A percentile compares a stretch with the other conserved stretches of the same genome.
Conservation (phyloP, 2,329 filamentous ascomycete species). For the Periglandula ipomoeae region DNA sequence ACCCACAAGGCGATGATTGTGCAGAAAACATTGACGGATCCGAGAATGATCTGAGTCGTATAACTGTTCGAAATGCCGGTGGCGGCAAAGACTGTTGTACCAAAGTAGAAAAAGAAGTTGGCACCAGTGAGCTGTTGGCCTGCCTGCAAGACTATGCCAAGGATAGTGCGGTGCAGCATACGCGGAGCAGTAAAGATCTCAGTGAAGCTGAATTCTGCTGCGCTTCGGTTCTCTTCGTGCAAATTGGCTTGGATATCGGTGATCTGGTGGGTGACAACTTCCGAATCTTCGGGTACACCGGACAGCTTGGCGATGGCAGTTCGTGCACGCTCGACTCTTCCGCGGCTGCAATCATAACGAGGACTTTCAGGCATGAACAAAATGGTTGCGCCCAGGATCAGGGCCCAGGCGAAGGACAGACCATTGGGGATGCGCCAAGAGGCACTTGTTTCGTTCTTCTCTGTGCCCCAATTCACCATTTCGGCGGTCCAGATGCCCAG, state of each 20-base stretch:
- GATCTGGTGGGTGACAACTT: conserved; percentile 37
- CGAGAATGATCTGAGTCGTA: conserved; percentile 58
- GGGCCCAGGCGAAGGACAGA: conserved; percentile 46
- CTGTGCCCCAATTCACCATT: conserved; percentile 54
- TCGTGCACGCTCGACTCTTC: conserved; percentile 38
- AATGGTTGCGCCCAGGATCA: conserved; percentile 40
- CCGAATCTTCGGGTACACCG: conserved; percentile 29
- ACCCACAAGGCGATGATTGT: conserved; percentile 58
- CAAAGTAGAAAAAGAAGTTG: conserved; percentile 62
- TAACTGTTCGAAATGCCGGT: conserved; percentile 58
- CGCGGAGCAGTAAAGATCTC: conserved; percentile 61
- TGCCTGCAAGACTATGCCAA: conserved; percentile 54
- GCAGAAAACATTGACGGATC: conserved; percentile 57
- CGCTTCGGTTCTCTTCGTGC: conserved; percentile 34
- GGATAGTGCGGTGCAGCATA: conserved; percentile 54
- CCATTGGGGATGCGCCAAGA: conserved; percentile 56
- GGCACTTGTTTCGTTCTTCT: conserved; percentile 32
- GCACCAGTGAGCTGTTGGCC: conserved; percentile 61
- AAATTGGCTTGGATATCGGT: conserved; percentile 43
- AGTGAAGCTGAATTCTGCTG: conserved; percentile 37
- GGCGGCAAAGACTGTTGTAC: conserved; percentile 55
- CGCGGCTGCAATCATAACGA: conserved; percentile 38
- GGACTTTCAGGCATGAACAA: conserved; percentile 47
- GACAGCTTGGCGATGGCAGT: conserved; percentile 37
- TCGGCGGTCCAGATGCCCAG: conserved; percentile 54